Conservation (phyloP, 169 alveolate species). For the Babesia ovata region DNA sequence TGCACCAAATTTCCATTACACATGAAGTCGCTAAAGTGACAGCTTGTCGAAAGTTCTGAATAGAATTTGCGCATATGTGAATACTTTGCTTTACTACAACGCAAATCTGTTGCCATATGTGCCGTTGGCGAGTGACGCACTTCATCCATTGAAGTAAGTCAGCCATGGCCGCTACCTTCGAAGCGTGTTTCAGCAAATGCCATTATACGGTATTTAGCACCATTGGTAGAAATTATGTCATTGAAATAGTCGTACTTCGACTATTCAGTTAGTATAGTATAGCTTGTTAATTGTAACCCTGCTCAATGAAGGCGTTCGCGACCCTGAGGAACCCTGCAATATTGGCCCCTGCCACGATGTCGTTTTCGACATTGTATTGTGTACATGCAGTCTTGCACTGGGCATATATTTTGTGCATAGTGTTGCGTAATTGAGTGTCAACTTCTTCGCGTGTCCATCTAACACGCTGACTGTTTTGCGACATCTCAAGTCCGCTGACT, state of each 20-base stretch:
- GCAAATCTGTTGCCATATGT: too few relatives aligned
- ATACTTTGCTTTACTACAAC: too few relatives aligned
- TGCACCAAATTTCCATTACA: too few relatives aligned
- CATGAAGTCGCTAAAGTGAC: too few relatives aligned
- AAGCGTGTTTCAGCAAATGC: not conserved
- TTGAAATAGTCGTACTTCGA: too few relatives aligned
- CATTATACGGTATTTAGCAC: not conserved
- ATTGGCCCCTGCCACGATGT: constrained; percentile 85
- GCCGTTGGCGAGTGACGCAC: too few relatives aligned
- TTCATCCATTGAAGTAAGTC: too few relatives aligned
- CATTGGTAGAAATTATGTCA: too few relatives aligned
- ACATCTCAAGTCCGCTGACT: constrained; percentile 86
- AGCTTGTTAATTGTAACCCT: constrained; percentile 65
- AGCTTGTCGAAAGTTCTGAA: too few relatives aligned
- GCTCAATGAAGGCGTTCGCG: constrained; percentile 83
- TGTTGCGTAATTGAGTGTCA: constrained; percentile 72
- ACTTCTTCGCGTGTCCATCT: constrained; percentile 82
- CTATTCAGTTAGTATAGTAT: not conserved
- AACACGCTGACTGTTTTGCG: constrained; percentile 80
- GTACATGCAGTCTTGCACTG: constrained; percentile 72
- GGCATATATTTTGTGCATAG: constrained; percentile 75
- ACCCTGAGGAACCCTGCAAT: constrained; percentile 85
- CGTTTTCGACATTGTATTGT: constrained; percentile 70
- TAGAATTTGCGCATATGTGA: too few relatives aligned
- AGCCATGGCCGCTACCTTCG: too few relatives aligned